Evolutionary conservation across 768 basidiomycete species (phyloP).

Genomic region (Tylopilus balloui): DNA sequence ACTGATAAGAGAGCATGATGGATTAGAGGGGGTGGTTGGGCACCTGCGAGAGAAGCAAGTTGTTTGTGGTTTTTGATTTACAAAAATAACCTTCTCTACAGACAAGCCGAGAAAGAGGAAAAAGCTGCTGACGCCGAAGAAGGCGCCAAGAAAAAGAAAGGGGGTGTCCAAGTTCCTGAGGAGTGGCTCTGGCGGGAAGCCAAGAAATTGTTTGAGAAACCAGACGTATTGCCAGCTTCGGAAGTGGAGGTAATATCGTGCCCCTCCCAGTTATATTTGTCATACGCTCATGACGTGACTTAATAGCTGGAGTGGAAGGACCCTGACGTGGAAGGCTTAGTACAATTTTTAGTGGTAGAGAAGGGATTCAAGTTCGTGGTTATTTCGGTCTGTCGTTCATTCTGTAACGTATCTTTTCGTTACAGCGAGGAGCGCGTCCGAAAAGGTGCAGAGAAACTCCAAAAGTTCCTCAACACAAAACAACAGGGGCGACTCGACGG

Average conservation of each 20-base stretch:
- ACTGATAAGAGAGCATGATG: conserved; percentile 77
- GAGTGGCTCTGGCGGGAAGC: conserved; percentile 98
- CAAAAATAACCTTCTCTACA: conserved; percentile 7
- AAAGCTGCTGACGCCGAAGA: conserved; percentile 40
- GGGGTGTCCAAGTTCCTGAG: conserved; percentile 77
- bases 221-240: conserved; percentile 83
- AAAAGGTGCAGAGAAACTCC: conserved; percentile 89
- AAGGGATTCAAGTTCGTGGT: conserved; percentile 88
- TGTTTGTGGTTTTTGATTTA: neutral
- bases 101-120: conserved; percentile 38
- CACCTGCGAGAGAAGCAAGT: conserved; percentile 74
- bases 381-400: neutral
- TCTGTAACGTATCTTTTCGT: neutral
- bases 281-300: neutral
- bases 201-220: conserved; percentile 82
- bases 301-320: conserved; percentile 86
- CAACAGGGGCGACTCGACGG: conserved; percentile 96
- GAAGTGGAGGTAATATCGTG: conserved; percentile 66
- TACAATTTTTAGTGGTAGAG: conserved; percentile 88
- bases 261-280: neutral
- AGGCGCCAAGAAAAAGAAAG: conserved; percentile 53
- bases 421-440: conserved; percentile 92
- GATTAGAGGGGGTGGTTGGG: conserved; percentile 66
- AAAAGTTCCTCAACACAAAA: conserved; percentile 81
- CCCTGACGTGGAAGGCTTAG: conserved; percentile 89